These are phyloP conservation scores for Aspergillus pseudonomiae DNA, from an alignment of 2,329 filamentous ascomycete species.

Conservation along the genomic window DNA sequence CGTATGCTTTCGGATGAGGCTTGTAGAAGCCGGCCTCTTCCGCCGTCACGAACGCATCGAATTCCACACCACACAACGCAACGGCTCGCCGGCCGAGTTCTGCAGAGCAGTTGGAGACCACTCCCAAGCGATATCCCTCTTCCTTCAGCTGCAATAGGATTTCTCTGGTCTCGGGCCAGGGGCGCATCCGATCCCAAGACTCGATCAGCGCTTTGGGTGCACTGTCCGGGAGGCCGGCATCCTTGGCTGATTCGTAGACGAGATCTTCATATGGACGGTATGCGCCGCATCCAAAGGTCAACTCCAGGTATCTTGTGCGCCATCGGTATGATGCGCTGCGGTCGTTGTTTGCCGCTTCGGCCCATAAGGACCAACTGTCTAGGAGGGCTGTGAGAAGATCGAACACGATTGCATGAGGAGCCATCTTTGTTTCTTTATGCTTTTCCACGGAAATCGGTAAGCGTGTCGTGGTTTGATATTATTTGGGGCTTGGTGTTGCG, in stretches of 20 bases:
- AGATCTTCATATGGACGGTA: slow-evolving; percentile 9
- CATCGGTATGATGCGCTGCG: neutral
- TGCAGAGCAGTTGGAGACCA: slow-evolving; percentile 3
- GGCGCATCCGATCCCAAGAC: slow-evolving; percentile 5
- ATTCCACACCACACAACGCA: neutral
- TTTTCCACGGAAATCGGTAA: neutral
- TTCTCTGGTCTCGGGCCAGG: neutral
- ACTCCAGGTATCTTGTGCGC: slow-evolving; percentile 1
- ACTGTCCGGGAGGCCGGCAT: neutral
- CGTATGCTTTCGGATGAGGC: neutral
- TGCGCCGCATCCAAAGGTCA: slow-evolving; percentile 6
- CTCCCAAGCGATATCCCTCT: slow-evolving; percentile 1
- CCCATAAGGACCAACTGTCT: slow-evolving; percentile 8
- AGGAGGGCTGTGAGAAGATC: slow-evolving; percentile 9
- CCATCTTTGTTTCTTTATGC: neutral
- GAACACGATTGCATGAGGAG: slow-evolving; percentile 1
- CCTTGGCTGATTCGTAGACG: slow-evolving; percentile 1
- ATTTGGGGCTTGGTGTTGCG: neutral
- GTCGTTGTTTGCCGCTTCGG: neutral
- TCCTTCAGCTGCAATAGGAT: neutral
- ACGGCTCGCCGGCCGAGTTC: slow-evolving; percentile 4
- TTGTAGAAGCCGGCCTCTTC: slow-evolving; percentile 11
- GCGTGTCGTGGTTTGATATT: neutral
- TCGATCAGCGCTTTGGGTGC: neutral
- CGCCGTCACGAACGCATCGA: slow-evolving; percentile 8